Evolutionary conservation across 345 rosid genomes (phyloP).

Genomic region (Carallia pectinifolia): DNA sequence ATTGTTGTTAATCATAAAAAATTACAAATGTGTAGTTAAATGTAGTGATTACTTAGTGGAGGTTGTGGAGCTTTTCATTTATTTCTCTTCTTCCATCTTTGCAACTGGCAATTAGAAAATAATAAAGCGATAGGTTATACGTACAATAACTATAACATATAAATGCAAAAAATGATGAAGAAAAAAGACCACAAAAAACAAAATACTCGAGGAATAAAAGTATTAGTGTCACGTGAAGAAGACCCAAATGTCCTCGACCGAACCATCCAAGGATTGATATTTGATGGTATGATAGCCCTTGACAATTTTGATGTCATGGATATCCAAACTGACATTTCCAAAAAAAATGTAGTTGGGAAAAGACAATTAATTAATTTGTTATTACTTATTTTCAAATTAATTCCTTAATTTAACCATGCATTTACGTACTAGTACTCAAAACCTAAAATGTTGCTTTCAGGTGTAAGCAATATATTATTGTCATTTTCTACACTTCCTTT

Average conservation of each 20-base stretch:
- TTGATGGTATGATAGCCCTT: constrained; percentile 15
- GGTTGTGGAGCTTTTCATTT: no score
- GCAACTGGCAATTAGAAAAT: no score
- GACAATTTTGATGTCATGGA: not conserved
- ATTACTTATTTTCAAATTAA: not conserved
- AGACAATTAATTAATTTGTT: not conserved
- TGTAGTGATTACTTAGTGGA: no score
- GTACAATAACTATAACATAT: not conserved
- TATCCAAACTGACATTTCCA: constrained; percentile 14
- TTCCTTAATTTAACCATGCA: not conserved
- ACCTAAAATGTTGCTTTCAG: constrained; percentile 7
- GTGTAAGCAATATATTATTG: constrained; percentile 20
- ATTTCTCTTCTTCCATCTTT: no score
- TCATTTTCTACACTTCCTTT: constrained; percentile 30
- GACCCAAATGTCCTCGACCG: constrained; percentile 19
- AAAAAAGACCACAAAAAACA: constrained; percentile 10
- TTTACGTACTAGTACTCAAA: not conserved
- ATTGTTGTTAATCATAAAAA: no score
- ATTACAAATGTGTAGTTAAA: no score
- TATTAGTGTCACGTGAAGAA: not conserved
- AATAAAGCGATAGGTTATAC: not conserved
- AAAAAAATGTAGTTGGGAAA: constrained; percentile 5
- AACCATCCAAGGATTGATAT: not conserved
- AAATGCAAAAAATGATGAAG: not conserved
- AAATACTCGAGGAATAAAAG: constrained; percentile 19